A percentile compares a stretch with the other conserved stretches of the same genome.
These are phyloP conservation scores for Fusarium chuoi DNA, from an alignment of 2,329 filamentous ascomycete species.

Conservation along the genomic window DNA sequence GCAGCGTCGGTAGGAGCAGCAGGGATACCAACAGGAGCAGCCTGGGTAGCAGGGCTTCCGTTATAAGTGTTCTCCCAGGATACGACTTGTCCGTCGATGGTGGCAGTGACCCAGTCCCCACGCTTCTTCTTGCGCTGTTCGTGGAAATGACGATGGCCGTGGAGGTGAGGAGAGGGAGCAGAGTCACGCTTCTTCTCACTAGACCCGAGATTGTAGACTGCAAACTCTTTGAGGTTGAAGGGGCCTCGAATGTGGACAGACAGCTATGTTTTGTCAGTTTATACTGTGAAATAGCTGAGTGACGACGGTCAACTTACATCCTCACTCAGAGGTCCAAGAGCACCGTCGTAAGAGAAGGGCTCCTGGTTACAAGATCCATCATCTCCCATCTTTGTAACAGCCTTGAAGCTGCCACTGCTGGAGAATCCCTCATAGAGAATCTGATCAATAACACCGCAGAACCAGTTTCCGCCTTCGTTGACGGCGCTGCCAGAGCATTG, in stretches of 20 bases:
- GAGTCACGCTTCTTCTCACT: conserved; percentile 45
- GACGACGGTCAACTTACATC: conserved; percentile 63
- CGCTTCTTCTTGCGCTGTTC: conserved; percentile 58
- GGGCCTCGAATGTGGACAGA: conserved; percentile 80
- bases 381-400: conserved; percentile 69
- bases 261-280: conserved; percentile 59
- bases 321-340: conserved; percentile 74
- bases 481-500: conserved; percentile 50
- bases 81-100: conserved; percentile 66
- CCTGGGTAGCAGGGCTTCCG: conserved; percentile 41
- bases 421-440: conserved; percentile 75
- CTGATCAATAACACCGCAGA: conserved; percentile 71
- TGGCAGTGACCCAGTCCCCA: conserved; percentile 61
- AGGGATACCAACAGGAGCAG: conserved; percentile 23
- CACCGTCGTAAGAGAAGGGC: conserved; percentile 65
- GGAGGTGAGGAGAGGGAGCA: conserved; percentile 41
- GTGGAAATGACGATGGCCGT: conserved; percentile 63
- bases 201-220: conserved; percentile 70
- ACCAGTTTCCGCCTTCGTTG: conserved; percentile 68
- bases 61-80: conserved; percentile 69
- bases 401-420: conserved; percentile 70
- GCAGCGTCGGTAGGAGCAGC: conserved; percentile 3
- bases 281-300: background rate
- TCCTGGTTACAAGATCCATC: conserved; percentile 64
- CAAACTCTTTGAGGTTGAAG: conserved; percentile 72